Base-by-base conservation (phyloP, 495 filamentous ascomycete genomes). In the Hypoxylon lenormandii region DNA sequence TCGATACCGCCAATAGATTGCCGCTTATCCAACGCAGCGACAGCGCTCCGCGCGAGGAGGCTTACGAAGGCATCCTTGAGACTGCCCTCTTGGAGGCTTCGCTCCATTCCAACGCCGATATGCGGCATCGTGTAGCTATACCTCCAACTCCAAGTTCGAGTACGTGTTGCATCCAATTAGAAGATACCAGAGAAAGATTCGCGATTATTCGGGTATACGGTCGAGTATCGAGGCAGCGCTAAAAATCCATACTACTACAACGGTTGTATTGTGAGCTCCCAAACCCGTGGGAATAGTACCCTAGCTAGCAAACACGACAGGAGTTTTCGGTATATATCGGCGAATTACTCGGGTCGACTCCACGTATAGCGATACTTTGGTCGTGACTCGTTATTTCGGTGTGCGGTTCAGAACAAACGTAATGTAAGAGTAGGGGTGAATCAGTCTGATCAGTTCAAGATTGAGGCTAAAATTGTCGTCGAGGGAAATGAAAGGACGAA, bases 91-190 rank as follows among this genome's bases (percentile, higher is more conserved):
- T 77, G 71, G 67, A 77, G 59, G 66, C 80, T 81, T 49, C 75
- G 65, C 60, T 73, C 69, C 80, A 81, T 81, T n/a, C 69, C 66
- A 10, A 61, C 51, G 13, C 66, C 72, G 61, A 81, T 76, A 52
- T 76, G 78, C 57, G 78, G 77, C 80, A 80, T 80, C n/a, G 46
- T 45, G 52, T 4, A 33, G 2, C 4, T 49, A 23, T 38, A 58
- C 51, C 51, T 51, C 43, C 33, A 53, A 64, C 43, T 26, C 15
- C 62, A 22, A 49, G 7, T 28, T 28, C 7, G 26, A 15, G 56
- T 42, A 26, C 4, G 18, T 23, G 10, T 64, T 43, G 40, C 66
- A 18, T 18, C 38, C 47, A 43, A 65, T 46, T 36, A 64, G 23
- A 52, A 48, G n/a, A 57, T 18, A 42, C 11, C 13, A 5, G 23